A percentile compares a stretch with the other conserved stretches of the same genome.
Conservation (phyloP, 768 basidiomycete genomes). For the Multifurca ochricompacta region DNA sequence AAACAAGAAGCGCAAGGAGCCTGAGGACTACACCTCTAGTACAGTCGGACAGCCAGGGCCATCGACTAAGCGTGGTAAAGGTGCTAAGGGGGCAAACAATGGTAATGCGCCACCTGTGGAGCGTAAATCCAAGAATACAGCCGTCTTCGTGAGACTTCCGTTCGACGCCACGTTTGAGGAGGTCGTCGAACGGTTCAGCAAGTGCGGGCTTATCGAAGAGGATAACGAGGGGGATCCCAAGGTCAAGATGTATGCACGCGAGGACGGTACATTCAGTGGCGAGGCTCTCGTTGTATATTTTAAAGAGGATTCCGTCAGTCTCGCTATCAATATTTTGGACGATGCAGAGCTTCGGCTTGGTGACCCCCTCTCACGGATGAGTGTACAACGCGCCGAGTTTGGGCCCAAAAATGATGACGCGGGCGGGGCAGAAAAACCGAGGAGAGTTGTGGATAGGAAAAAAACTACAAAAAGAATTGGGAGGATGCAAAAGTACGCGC, state of each 20-base stretch:
- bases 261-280: constrained; percentile 83
- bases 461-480: constrained; percentile 66
- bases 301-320: constrained; percentile 88
- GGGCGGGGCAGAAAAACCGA: constrained; percentile 38
- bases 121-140: constrained; percentile 83
- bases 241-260: constrained; percentile 90
- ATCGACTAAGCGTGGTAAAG: constrained; percentile 64
- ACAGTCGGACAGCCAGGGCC: constrained; percentile 40
- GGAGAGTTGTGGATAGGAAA: constrained; percentile 70
- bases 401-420: constrained; percentile 50
- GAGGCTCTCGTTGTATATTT: constrained; percentile 96
- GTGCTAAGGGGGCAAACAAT: constrained; percentile 34
- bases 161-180: constrained; percentile 65
- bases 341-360: constrained; percentile 88
- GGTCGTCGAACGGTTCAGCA: constrained; percentile 79
- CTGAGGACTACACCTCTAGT: constrained; percentile 61
- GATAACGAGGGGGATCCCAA: constrained; percentile 88
- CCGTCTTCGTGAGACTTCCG: constrained; percentile 83
- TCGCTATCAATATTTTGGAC: constrained; percentile 81
- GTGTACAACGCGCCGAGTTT: constrained; percentile 71
- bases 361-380: constrained; percentile 64
- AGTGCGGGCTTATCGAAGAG: constrained; percentile 88
- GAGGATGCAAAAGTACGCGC: constrained; percentile 76
- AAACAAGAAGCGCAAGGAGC: constrained; percentile 74
- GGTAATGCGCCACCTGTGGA: constrained; percentile 29